Evolutionary conservation across 108 stramenopile genomes (phyloP), one percentile per base, ranked within the genome.

Genomic region (Craspedostauros australis): DNA sequence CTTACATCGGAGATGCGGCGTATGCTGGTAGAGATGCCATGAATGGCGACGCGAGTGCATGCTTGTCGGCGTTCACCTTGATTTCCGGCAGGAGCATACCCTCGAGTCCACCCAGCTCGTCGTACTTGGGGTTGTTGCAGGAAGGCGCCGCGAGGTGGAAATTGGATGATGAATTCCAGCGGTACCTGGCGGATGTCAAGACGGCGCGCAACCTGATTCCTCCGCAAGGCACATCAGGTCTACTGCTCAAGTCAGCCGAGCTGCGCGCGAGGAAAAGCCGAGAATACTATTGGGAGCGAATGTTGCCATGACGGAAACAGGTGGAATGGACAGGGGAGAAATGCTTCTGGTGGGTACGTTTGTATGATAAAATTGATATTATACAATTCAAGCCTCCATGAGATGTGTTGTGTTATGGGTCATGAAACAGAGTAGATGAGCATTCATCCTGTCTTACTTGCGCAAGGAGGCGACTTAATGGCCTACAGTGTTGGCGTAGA

Each of bases 41-140:
- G 34, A 31, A 45, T 9, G 18, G 20, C 20, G 46, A 40, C 5
- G 20, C 56, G 14, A 18, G 1, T 16, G 1, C n/a, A n/a, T n/a
- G n/a, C n/a, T n/a, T n/a, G n/a, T 37, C n/a, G n/a, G 0, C n/a
- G n/a, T 0, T 37, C 14, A 1, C n/a, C 14, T 1, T 37, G 15
- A 52, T 37, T 43, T 27, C 49, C 58, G 19, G 51, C 77, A n/a
- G 32, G 62, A 14, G 78, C 84, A 7, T 74, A 75, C 50, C 77
- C 80, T 14, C 65, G 82, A 11, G 53, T 21, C 67, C 78, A 32
- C 80, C 87, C 1, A 78, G 81, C 45, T 51, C 64, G 25, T 73
- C 77, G 7, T 89, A 89, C 41, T 40, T 79, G 22, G 77, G 73
- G 41, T 66, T 89, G 20, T 51, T 89, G 6, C 39, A 75, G 41